Evolutionary conservation across 2,329 filamentous ascomycete genomes (phyloP).

Genomic region (Fonsecaea pugnacius): DNA sequence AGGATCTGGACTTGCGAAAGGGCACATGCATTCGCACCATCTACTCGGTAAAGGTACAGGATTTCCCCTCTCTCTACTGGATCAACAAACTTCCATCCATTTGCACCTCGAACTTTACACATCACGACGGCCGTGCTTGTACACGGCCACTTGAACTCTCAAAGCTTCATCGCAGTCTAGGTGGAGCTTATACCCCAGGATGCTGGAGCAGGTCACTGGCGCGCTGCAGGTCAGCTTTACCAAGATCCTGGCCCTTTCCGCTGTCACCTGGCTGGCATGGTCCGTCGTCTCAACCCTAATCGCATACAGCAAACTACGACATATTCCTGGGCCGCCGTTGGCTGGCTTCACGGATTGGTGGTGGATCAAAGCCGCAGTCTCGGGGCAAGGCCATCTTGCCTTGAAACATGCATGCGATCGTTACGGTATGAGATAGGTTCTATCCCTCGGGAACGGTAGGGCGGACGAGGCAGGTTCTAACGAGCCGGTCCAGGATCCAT

Average conservation of each 20-base stretch:
- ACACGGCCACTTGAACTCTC: not conserved
- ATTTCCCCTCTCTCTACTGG: not conserved
- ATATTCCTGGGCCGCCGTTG: conserved; percentile 25
- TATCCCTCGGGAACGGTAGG: not conserved
- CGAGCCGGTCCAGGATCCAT: conserved; percentile 36
- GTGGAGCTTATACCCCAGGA: not conserved
- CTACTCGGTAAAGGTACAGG: not conserved
- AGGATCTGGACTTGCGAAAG: not conserved
- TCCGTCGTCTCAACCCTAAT: conserved; percentile 7
- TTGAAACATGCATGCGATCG: conserved; percentile 21
- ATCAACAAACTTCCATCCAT: not conserved
- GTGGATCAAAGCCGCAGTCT: conserved; percentile 26
- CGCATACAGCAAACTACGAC: conserved; percentile 21
- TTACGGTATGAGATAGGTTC: conserved; percentile 18
- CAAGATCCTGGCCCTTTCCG: conserved; percentile 11
- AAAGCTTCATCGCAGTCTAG: not conserved
- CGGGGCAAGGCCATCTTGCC: conserved; percentile 17
- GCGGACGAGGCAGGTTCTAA: not conserved
- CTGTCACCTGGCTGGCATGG: conserved; percentile 10
- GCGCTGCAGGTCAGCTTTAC: conserved; percentile 10
- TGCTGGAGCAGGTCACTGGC: conserved; percentile 19
- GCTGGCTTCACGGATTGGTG: conserved; percentile 27
- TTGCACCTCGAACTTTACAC: not conserved
- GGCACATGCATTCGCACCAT: not conserved
- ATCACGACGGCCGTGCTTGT: not conserved